phyloP scores from a whole-genome alignment of 345 rosid genomes.

The Leavenworthia alabamica region DNA sequence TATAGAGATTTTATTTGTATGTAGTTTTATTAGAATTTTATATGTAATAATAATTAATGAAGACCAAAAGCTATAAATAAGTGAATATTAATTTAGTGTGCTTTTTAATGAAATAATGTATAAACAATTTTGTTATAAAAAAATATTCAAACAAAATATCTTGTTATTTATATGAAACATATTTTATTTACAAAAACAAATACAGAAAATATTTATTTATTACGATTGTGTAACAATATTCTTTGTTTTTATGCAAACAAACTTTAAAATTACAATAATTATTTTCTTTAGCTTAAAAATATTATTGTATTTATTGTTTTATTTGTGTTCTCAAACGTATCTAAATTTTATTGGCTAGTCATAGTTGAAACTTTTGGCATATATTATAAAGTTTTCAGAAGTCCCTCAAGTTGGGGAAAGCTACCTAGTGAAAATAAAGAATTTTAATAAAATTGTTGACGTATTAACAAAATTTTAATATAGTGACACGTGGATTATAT shows the following conservation, averaged over 20 bases:
- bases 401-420: constrained; percentile 1
- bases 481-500: background rate
- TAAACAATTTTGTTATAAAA: too few species aligned
- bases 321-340: background rate
- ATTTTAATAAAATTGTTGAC: background rate
- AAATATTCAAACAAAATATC: too few species aligned
- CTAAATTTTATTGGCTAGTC: background rate
- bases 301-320: background rate
- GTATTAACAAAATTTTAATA: background rate
- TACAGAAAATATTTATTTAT: too few species aligned
- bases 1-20: too few species aligned
- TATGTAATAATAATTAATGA: too few species aligned
- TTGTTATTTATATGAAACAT: too few species aligned
- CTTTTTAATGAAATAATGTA: too few species aligned
- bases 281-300: background rate
- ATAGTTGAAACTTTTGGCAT: background rate
- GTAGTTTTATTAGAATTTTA: too few species aligned
- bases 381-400: background rate
- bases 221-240: background rate
- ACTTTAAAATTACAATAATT: background rate
- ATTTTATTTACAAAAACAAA: too few species aligned
- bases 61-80: too few species aligned
- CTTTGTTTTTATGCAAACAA: background rate
- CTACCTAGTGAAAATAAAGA: background rate
- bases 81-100: too few species aligned